phyloP scores from a whole-genome alignment of 1,284 basidiomycete genomes.

The Cryptococcus sp. region DNA sequence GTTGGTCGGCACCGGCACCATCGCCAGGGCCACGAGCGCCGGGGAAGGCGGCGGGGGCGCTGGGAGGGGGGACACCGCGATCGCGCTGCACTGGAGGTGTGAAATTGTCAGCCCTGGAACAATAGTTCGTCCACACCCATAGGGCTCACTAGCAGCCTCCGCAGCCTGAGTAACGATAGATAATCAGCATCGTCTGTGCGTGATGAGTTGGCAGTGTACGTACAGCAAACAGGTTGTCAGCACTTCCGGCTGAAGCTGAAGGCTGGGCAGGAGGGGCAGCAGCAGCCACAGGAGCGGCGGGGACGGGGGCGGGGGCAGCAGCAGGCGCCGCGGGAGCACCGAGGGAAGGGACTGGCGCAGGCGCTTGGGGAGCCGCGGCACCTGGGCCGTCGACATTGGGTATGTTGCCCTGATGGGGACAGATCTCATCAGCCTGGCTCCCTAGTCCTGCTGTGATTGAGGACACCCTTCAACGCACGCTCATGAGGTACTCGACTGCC shows the following conservation, averaged over 20 bases:
- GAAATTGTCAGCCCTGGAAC: neutral
- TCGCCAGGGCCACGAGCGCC: conserved; percentile 44
- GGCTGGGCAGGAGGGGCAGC: conserved; percentile 47
- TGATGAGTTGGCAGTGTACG: conserved; percentile 7
- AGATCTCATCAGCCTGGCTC: neutral
- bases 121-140: neutral
- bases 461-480: conserved; percentile 55
- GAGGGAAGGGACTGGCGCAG: conserved; percentile 31
- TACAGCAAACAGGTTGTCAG: conserved; percentile 52
- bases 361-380: conserved; percentile 25
- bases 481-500: conserved; percentile 96
- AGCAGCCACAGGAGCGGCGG: conserved; percentile 48
- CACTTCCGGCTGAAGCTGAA: conserved; percentile 43
- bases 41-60: conserved; percentile 40
- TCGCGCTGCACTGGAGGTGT: conserved; percentile 39
- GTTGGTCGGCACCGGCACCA: conserved; percentile 61
- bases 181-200: neutral
- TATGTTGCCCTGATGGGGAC: conserved; percentile 36
- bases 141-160: conserved; percentile 44
- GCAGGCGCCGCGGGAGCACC: conserved; percentile 32
- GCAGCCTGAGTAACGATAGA: conserved; percentile 30
- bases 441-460: neutral
- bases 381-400: conserved; percentile 32
- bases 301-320: conserved; percentile 37
- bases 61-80: conserved; percentile 46